Evolutionary conservation across 495 filamentous ascomycete genomes (phyloP).

Genomic region (Aspergillus bridgeri): DNA sequence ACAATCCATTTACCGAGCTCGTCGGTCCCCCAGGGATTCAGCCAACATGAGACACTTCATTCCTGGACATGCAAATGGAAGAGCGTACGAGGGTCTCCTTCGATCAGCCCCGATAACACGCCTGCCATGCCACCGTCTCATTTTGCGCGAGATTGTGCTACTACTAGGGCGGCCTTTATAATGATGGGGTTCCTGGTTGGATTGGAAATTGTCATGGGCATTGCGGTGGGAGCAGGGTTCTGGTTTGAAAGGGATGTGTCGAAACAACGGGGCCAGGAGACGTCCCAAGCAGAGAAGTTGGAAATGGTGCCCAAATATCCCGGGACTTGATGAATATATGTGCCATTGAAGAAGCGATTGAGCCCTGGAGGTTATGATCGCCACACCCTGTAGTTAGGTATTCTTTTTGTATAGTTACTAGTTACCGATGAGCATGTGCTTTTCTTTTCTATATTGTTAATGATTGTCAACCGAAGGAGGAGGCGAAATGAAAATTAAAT

Average conservation of each 20-base stretch:
- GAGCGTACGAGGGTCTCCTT: slow-evolving; percentile 3
- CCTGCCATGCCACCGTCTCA: slow-evolving; percentile 24
- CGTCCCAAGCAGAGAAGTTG: slow-evolving; percentile 29
- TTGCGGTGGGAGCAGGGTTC: slow-evolving; percentile 35
- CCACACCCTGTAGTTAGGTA: background rate
- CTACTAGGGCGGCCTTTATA: slow-evolving; percentile 37
- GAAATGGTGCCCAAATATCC: slow-evolving; percentile 29
- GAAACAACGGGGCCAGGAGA: slow-evolving; percentile 27
- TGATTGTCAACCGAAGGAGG: background rate
- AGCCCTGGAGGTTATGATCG: background rate
- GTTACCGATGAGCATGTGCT: background rate
- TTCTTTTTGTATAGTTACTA: background rate
- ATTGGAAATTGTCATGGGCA: slow-evolving; percentile 43
- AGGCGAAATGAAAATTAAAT: too few species aligned
- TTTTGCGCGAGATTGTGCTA: slow-evolving; percentile 45
- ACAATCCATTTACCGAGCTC: slow-evolving; percentile 42
- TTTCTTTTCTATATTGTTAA: background rate
- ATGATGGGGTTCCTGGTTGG: slow-evolving; percentile 41
- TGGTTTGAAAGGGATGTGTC: slow-evolving; percentile 39
- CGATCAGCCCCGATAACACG: slow-evolving; percentile 1
- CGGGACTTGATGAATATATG: background rate
- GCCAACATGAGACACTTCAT: slow-evolving; percentile 41
- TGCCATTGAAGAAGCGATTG: background rate
- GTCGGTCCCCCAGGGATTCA: slow-evolving; percentile 34
- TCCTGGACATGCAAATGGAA: slow-evolving; percentile 55